Conservation (phyloP, 2,329 filamentous ascomycete species). For the Fusarium robinianum region DNA sequence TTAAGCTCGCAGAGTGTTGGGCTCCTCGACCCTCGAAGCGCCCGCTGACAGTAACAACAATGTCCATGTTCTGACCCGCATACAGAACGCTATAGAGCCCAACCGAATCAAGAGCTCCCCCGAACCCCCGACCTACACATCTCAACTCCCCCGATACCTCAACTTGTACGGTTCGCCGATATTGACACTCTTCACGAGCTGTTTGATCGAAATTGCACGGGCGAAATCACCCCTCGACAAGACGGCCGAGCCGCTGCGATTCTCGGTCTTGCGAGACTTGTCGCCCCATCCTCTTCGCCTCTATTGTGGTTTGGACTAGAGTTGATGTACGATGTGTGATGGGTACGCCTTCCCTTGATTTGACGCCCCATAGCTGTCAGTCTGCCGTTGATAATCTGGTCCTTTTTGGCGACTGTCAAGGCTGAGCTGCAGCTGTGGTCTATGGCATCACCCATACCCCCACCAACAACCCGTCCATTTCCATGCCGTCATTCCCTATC, state of each 20-base stretch:
- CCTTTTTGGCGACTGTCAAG: slow-evolving; percentile 5
- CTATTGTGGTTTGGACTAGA: slow-evolving; percentile 21
- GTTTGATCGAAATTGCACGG: slow-evolving; percentile 15
- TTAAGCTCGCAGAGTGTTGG: slow-evolving; percentile 21
- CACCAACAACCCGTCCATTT: slow-evolving; percentile 8
- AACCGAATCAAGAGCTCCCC: slow-evolving; percentile 33
- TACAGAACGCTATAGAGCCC: slow-evolving; percentile 36
- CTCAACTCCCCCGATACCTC: background rate
- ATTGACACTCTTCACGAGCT: slow-evolving; percentile 19
- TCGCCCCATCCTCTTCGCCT: slow-evolving; percentile 30
- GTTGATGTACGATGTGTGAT: slow-evolving; percentile 45
- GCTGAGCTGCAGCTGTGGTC: slow-evolving; percentile 7
- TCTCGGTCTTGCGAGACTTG: slow-evolving; percentile 15
- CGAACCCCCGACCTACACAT: slow-evolving; percentile 4
- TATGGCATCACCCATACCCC: slow-evolving; percentile 3
- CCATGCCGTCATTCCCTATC: slow-evolving; percentile 20
- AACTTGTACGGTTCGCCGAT: slow-evolving; percentile 7
- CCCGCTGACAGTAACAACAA: slow-evolving; percentile 14
- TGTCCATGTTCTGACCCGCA: slow-evolving; percentile 34
- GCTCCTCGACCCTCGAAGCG: slow-evolving; percentile 23
- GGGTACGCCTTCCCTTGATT: slow-evolving; percentile 45
- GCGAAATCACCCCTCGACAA: slow-evolving; percentile 16
- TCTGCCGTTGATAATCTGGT: slow-evolving; percentile 8
- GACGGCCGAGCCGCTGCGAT: slow-evolving; percentile 13
- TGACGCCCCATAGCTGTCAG: slow-evolving; percentile 39